Base-by-base conservation (phyloP, 1,284 basidiomycete species). In the Cutaneotrichosporon cutaneum region DNA sequence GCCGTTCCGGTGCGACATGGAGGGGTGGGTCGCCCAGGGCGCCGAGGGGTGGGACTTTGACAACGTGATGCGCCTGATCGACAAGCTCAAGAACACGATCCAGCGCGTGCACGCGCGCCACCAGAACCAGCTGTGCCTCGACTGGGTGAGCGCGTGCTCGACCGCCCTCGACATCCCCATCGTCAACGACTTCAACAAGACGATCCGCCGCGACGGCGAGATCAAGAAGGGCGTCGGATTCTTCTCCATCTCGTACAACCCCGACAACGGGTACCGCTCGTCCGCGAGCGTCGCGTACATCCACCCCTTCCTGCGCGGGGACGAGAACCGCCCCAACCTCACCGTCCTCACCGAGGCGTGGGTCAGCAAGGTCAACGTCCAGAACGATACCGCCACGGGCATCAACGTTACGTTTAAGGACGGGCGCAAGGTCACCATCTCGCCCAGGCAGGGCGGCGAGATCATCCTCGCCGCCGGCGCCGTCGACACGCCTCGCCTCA, bases 401-500 rank as follows among this genome's bases (percentile, higher is more conserved):
- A 60, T 70, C 27, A 59, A 64, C 45, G 62, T 67, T 10, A 66
- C 66, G 16, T 62, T 65, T 51, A 64, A 64, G 53, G 57, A 58
- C 27, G 62, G 64, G 27, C 18, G 39, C 3, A 52, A 42, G 32
- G 21, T 59, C 13, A 63, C 61, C 21, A n/a, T 82, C 45, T 76
- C 59, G 14, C 86, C 84, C 18, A 77, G 70, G 58, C 58, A 69
- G 11, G 78, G 50, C 18, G 64, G 64, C 11, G 64, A 81, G 58
- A 77, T 82, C 54, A 75, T 82, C 44, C 68, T 82, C 24, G 69
- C 66, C 62, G 85, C 82, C 11, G 87, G 87, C 36, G 81, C 84
- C 1, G 77, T 88, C 52, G 85, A 86, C 42, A 85, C 82, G 53
- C 84, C 87, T 32, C 83, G 87, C 56, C 80, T 89, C 22, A 79